Evolutionary conservation across 2,329 filamentous ascomycete genomes (phyloP), one percentile per base, ranked within the genome.

Genomic region (Paraphaeosphaeria minitans): DNA sequence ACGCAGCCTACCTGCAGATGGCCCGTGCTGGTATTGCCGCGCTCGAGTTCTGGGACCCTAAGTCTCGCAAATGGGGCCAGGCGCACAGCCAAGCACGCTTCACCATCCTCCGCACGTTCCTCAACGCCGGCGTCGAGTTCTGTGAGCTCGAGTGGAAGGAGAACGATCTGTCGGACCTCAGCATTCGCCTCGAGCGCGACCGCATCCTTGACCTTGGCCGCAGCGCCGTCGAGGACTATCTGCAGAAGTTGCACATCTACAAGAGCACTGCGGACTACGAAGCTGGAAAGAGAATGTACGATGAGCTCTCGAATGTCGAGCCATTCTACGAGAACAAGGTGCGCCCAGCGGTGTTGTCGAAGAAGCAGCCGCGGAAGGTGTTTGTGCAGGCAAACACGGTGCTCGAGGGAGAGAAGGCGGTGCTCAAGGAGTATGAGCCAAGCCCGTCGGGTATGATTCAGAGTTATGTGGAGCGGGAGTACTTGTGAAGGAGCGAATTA

Each of bases 371-470:
- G n/a, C 82, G 90, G 59, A 93, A 93, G 82, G 89, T 97, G 46
- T 97, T 96, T 80, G 92, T 97, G 55, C 93, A 97, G 81, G 92
- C 92, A 59, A 98, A 96, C 77, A 97, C 94, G 0, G 84, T 88
- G 57, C 86, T 89, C 61, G 84, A 86, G 74, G 65, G 65, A 22
- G 74, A 69, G 2, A 77, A 79, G 63, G 79, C 77, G 0, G 91
- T 90, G 57, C 78, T 97, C 77, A 91, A 89, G 80, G 92, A 97
- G 79, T 97, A 97, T 77, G 91, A 96, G 66, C 84, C 93, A 0
- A 91, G 87, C 6, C 81, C 89, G 7, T 85, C 90, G 75, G 93
- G 93, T 6, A 88, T 98, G 81, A 72, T 78, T 52, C 65, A 72
- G 66, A 78, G 75, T 49, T 77, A 61, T 63, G 73, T 61, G 3